Evolutionary conservation across 345 rosid genomes (phyloP), one percentile per base, ranked within the genome.

Genomic region (Citrus hindsii): DNA sequence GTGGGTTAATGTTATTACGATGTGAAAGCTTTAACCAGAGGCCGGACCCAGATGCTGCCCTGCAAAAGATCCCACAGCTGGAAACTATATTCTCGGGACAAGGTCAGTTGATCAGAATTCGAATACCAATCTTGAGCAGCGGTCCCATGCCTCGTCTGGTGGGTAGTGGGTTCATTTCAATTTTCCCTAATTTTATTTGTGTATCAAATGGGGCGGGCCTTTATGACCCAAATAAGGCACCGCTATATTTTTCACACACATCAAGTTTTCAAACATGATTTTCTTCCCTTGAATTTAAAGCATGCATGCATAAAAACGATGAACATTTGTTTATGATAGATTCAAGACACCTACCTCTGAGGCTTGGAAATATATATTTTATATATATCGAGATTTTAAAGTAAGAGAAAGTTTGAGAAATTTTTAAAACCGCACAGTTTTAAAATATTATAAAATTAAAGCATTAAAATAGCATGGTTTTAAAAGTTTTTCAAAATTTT

Each of bases 391-490:
- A 0, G 0, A 32, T 32, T 32, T 32, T 32, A 32, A 32, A 32
- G 4, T 32, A 32, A 0, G 4, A 0, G 0, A 32, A 32, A 32
- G 0, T 32, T 3, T 32, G 0, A 30, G 0, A 0, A 30, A 30
- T 3, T 30, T 0, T 30, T 30, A 30, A 30, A 30, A 30, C 0
- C 32, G 4, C 0, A 32, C 0, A 3, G 0, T 32, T 32, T 32
- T 30, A 30, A 30, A 30, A 0, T 30, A 30, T 30, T 0, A 30
- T 30, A 30, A 30, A 30, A 30, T 30, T 30, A 30, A 30, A 30
- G 0, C 0, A 30, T 30, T 30, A 30, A 30, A 30, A 30, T 3
- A 3, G 3, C 3, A 30, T 0, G 3, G 2, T 30, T 30, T 30
- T 30, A 28, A 30, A 30, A 30, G 0, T 2, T 2, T 30, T 2